Evolutionary conservation across 352 stramenopile species (phyloP), one percentile per base, ranked within the genome.

Genomic region (Pythium inflatum): DNA sequence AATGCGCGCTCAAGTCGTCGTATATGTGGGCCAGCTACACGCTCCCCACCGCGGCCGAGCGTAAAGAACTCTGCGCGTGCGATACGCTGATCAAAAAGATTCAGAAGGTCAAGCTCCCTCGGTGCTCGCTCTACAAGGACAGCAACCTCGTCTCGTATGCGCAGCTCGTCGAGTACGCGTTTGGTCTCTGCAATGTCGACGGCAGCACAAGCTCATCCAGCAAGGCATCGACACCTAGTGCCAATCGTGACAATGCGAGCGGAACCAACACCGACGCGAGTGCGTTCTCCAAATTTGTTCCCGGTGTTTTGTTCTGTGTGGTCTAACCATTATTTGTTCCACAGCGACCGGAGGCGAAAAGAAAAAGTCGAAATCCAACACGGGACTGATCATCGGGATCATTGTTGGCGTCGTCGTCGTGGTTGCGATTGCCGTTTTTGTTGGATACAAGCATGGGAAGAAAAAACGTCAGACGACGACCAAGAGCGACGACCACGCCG

Each of bases 351-450:
- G 14, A 7, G n/a, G n/a, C n/a, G 30, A 20, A 3, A 33, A 59
- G 27, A 24, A n/a, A 27, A 48, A 66, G 16, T 59, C 46, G 13
- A 40, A 34, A 7, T 40, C 8, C 33, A 58, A 66, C 18, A 38
- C n/a, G 11, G 59, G 59, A 22, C 31, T 66, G 12, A 66, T 66
- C 46, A 34, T 49, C 16, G 59, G 43, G 18, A 34, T 66, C 28
- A 14, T 57, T 18, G 34, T 28, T 22, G 59, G n/a, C 3, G 31
- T 38, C 4, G 24, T 50, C 12, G 45, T 66, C 16, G 40, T 54
- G 3, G 40, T 34, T 22, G 57, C 57, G 25, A 24, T 56, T 4
- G 57, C 28, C 11, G 28, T 30, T 1, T 56, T 64, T n/a, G 43
- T 34, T 5, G 57, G 12, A 6, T 46, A 34, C 57, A 41, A 33